A percentile compares a stretch with the other conserved stretches of the same genome.
Evolutionary conservation across 2,329 filamentous ascomycete species (phyloP).

Genomic region (Nothopassalora personata): DNA sequence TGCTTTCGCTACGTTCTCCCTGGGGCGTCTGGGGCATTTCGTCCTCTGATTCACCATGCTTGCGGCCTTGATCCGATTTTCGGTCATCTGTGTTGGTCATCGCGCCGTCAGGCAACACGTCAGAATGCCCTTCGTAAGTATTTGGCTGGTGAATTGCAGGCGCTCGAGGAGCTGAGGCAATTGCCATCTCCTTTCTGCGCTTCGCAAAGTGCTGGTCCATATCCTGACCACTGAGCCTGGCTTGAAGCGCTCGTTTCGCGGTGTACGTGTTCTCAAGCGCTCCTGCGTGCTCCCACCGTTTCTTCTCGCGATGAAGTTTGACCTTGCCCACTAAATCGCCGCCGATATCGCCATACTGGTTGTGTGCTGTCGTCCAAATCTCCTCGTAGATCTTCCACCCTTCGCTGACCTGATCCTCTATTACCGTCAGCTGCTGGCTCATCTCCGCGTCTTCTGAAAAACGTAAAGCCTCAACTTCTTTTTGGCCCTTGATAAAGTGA

Average conservation of each 20-base stretch:
- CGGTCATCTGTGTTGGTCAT: background rate
- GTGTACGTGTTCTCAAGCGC: slow-evolving; percentile 32
- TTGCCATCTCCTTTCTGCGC: slow-evolving; percentile 22
- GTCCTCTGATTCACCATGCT: background rate
- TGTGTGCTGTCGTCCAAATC: slow-evolving; percentile 26
- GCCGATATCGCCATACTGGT: slow-evolving; percentile 17
- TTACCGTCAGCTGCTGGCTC: slow-evolving; percentile 14
- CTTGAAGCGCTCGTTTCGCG: slow-evolving; percentile 25
- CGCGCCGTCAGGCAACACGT: slow-evolving; percentile 5
- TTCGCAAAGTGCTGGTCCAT: slow-evolving; percentile 28
- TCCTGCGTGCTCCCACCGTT: slow-evolving; percentile 29
- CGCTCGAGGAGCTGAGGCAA: slow-evolving; percentile 26
- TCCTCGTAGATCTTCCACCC: slow-evolving; percentile 33
- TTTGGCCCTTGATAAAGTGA: slow-evolving; percentile 30
- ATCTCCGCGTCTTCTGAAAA: slow-evolving; percentile 11
- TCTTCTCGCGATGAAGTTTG: slow-evolving; percentile 23
- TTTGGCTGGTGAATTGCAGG: slow-evolving; percentile 25
- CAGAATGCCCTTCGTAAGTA: background rate
- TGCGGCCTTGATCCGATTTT: background rate
- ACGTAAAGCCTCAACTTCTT: slow-evolving; percentile 24
- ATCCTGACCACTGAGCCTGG: slow-evolving; percentile 24
- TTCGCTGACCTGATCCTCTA: slow-evolving; percentile 20
- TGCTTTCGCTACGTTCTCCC: background rate
- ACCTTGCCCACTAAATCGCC: slow-evolving; percentile 21
- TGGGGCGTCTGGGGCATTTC: background rate